Conservation (phyloP, 2,329 filamentous ascomycete species). For the Madurella fahalii region DNA sequence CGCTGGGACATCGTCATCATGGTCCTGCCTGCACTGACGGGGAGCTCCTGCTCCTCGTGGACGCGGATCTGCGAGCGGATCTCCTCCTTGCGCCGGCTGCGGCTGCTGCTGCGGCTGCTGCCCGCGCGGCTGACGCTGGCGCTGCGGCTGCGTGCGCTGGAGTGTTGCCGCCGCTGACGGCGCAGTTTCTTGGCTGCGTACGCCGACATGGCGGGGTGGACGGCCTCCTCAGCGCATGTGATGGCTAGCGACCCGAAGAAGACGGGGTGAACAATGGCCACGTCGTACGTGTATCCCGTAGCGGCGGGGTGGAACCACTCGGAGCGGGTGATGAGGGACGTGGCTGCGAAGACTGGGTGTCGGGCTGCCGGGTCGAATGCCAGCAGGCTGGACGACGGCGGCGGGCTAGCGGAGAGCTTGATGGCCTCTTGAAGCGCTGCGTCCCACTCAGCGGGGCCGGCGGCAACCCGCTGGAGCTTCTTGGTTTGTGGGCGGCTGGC, state of each 20-base stretch:
- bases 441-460: constrained; percentile 32
- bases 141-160: constrained; percentile 7
- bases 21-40: background rate
- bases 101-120: constrained; percentile 13
- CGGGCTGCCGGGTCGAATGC: constrained; percentile 29
- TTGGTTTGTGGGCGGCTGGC: constrained; percentile 1
- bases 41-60: background rate
- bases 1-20: background rate
- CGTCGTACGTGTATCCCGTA: constrained; percentile 29
- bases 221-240: constrained; percentile 20
- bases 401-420: constrained; percentile 29
- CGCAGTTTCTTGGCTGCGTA: constrained; percentile 19
- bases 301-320: constrained; percentile 32
- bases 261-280: constrained; percentile 30
- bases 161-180: constrained; percentile 4
- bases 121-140: too few relatives aligned
- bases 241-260: constrained; percentile 30
- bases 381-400: constrained; percentile 18
- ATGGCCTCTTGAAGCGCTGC: constrained; percentile 37
- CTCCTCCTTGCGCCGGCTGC: constrained; percentile 11
- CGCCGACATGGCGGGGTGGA: constrained; percentile 27
- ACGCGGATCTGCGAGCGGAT: constrained; percentile 11
- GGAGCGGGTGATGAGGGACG: constrained; percentile 23
- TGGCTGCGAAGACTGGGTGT: constrained; percentile 34
- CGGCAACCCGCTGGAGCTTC: constrained; percentile 15